A percentile compares a stretch with the other conserved stretches of the same genome.
These are phyloP conservation scores for Gaeumannomyces tritici DNA, from an alignment of 2,329 filamentous ascomycete species.

Conservation along the genomic window DNA sequence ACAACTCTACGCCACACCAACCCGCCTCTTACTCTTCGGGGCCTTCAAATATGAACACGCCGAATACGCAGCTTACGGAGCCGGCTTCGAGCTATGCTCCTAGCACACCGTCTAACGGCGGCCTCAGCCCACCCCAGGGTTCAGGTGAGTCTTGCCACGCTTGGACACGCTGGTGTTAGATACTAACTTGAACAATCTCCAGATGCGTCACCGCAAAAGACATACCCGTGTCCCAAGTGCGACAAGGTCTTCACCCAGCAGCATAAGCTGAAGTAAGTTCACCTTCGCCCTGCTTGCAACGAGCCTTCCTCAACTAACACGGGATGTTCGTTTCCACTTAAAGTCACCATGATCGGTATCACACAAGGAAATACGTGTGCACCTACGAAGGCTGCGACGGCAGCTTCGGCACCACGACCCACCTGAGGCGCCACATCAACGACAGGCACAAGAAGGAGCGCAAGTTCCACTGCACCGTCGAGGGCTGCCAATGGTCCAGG, in stretches of 20 bases:
- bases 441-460: conserved; percentile 51
- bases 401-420: conserved; percentile 54
- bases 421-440: conserved; percentile 52
- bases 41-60: conserved; percentile 22
- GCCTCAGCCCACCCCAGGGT: conserved; percentile 20
- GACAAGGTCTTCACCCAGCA: conserved; percentile 43
- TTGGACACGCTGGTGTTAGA: background rate
- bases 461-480: conserved; percentile 48
- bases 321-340: background rate
- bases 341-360: conserved; percentile 51
- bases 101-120: conserved; percentile 24
- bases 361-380: conserved; percentile 43
- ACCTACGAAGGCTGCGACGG: conserved; percentile 28
- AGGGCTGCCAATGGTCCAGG: conserved; percentile 38
- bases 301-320: background rate
- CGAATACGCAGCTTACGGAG: conserved; percentile 32
- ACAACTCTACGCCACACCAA: conserved; percentile 30
- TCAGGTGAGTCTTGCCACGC: background rate
- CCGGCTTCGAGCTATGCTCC: conserved; percentile 10
- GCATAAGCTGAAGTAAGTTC: conserved; percentile 47
- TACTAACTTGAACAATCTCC: background rate
- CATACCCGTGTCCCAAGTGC: conserved; percentile 31
- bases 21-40: conserved; percentile 26
- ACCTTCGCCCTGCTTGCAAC: background rate
- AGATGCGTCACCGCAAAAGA: conserved; percentile 8